These are phyloP conservation scores for Chaetomium olivaceum DNA, from an alignment of 2,329 filamentous ascomycete species.

Conservation along the genomic window DNA sequence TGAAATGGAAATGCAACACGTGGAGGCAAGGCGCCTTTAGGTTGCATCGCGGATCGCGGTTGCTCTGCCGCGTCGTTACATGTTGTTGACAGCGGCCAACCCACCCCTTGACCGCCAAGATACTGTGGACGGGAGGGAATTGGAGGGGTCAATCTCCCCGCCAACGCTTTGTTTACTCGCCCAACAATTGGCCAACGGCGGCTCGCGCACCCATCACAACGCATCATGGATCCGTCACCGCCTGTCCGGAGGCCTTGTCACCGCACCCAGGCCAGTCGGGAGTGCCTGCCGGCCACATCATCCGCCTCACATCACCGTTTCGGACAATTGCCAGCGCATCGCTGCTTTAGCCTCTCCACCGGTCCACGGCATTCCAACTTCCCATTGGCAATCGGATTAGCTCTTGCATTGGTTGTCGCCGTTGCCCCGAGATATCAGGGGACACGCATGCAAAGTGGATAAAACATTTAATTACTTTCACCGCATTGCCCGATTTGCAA, in stretches of 20 bases:
- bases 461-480: conserved; percentile 22
- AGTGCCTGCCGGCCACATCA: conserved; percentile 23
- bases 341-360: conserved; percentile 24
- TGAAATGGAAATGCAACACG: too few relatives aligned
- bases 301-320: conserved; percentile 16
- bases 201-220: background rate
- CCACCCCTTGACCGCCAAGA: conserved; percentile 11
- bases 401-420: conserved; percentile 14
- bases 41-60: background rate
- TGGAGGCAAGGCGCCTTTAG: too few relatives aligned
- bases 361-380: background rate
- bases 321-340: conserved; percentile 28
- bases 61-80: background rate
- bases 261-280: conserved; percentile 21
- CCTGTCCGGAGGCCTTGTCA: conserved; percentile 3
- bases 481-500: conserved; percentile 8
- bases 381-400: conserved; percentile 17
- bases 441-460: conserved; percentile 8
- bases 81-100: background rate
- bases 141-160: conserved; percentile 5
- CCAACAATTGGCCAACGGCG: background rate
- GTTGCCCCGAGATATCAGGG: conserved; percentile 27
- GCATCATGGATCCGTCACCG: conserved; percentile 4
- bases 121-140: too few relatives aligned
- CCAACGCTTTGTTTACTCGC: conserved; percentile 23